A percentile compares a stretch with the other conserved stretches of the same genome.
Evolutionary conservation across 176 grass and related monocot genomes (phyloP).

Genomic region (Musa schizocarpa): DNA sequence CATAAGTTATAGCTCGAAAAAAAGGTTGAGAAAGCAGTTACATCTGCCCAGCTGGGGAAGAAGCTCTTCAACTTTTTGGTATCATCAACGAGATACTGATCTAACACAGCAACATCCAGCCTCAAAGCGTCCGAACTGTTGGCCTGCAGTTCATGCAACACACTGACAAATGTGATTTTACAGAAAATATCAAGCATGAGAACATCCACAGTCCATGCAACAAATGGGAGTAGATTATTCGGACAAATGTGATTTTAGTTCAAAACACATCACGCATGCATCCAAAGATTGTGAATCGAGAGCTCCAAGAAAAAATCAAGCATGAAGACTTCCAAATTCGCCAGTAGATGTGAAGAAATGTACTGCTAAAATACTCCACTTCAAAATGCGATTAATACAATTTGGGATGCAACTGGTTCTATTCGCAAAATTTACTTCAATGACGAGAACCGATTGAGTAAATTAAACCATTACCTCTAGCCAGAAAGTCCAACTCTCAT

Average conservation of each 20-base stretch:
- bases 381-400: neutral
- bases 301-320: neutral
- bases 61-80: slow-evolving; percentile 55
- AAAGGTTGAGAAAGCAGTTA: slow-evolving; percentile 77
- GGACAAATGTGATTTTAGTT: neutral
- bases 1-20: slow-evolving; percentile 70
- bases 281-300: neutral
- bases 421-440: neutral
- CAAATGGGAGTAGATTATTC: neutral
- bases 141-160: slow-evolving; percentile 26
- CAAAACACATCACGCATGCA: neutral
- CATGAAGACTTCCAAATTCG: neutral
- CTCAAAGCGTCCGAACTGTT: slow-evolving; percentile 56
- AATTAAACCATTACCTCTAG: slow-evolving; percentile 65
- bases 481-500: slow-evolving; percentile 87
- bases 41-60: slow-evolving; percentile 83
- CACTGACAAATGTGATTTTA: neutral
- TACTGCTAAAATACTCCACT: neutral
- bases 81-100: slow-evolving; percentile 63
- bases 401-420: neutral
- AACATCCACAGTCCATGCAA: neutral
- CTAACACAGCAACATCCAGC: slow-evolving; percentile 81
- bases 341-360: neutral
- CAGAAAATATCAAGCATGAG: neutral
- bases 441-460: neutral